Evolutionary conservation across 2,329 filamentous ascomycete genomes (phyloP), one percentile per base, ranked within the genome.

Genomic region (Colletotrichum australisinense): DNA sequence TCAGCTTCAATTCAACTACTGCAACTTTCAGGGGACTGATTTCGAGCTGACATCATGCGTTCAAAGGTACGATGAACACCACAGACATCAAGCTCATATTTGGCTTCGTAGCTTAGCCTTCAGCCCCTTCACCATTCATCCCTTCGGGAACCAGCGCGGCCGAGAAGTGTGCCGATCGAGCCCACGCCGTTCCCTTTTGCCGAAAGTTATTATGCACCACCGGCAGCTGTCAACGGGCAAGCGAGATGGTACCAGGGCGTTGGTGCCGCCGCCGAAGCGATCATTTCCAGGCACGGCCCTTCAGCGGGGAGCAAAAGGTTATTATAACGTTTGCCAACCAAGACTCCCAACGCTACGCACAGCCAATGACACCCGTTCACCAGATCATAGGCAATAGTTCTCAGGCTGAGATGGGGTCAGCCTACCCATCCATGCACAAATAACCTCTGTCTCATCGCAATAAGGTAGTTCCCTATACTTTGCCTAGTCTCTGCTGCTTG

Each of bases 351-450:
- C 42, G 32, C n/a, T 22, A 5, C 30, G 49, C 24, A 52, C 9
- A n/a, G 49, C 63, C 63, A 71, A 67, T 56, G 46, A 16, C 32
- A 32, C 14, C n/a, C 52, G 9, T 57, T 16, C 19, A 9, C 24
- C 32, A 26, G n/a, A 57, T n/a, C 42, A 4, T 19, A 65, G 52
- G 16, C 30, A 28, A n/a, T 32, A 16, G 24, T 42, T 65, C 19
- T 57, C 52, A 28, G 12, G 3, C 19, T 24, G 9, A 28, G 12
- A 63, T 52, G 6, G 53, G 24, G 53, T 56, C 60, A 52, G 32
- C 62, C 60, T 46, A 38, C 46, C 58, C 55, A 73, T 71, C 71
- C 55, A 73, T 66, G 71, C 71, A 60, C 22, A 73, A 71, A 66
- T 71, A 73, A 24, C 60, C 71, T 71, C 71, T 71, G 71, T 71